Base-by-base conservation (phyloP, 768 basidiomycete species). In the Agaricus bisporus region DNA sequence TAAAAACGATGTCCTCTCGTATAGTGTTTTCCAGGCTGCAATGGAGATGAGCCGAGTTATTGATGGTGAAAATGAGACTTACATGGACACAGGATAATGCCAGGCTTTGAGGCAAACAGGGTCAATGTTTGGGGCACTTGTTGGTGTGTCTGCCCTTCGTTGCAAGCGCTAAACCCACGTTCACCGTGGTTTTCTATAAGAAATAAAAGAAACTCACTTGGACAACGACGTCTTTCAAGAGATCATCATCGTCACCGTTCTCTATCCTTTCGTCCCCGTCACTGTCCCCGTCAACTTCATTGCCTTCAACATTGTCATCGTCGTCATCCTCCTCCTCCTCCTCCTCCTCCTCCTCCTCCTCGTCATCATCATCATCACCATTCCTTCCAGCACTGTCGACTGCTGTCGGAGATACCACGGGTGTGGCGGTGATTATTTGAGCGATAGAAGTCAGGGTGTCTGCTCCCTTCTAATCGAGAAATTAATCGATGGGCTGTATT, bases 1-100 rank as follows among this genome's bases (percentile, higher is more conserved):
- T 82, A 66, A 90, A 90, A 10, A 84, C 77, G 55, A 88, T 68
- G 64, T 91, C 89, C 62, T 90, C 87, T 25, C 88, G 82, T 64
- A 86, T 79, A 26, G 86, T 88, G 62, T 88, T 79, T 49, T 72
- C 72, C 49, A 91, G 74, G 20, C 87, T 90, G 57, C 18, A 58
- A 26, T 51, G 12, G 49, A 54, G 53, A 54, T 46, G 26, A 39
- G 36, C 12, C 8, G 39, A 28, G 29, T 29, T 42, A 39, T 43
- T 29, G 28, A 32, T 22, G 9, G 26, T 26, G 17, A 42, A 15
- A 29, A 17, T 14, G 28, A 29, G 29, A 72, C 85, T 59, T 68
- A 91, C 88, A 75, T 71, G 48, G 79, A 77, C 26, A 83, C 72
- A 1, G 88, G 88, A 80, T 83, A 90, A 64, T 82, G 83, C 49